These are phyloP conservation scores for Lasiosphaeria ovina DNA, from an alignment of 495 filamentous ascomycete genomes.

Conservation along the genomic window DNA sequence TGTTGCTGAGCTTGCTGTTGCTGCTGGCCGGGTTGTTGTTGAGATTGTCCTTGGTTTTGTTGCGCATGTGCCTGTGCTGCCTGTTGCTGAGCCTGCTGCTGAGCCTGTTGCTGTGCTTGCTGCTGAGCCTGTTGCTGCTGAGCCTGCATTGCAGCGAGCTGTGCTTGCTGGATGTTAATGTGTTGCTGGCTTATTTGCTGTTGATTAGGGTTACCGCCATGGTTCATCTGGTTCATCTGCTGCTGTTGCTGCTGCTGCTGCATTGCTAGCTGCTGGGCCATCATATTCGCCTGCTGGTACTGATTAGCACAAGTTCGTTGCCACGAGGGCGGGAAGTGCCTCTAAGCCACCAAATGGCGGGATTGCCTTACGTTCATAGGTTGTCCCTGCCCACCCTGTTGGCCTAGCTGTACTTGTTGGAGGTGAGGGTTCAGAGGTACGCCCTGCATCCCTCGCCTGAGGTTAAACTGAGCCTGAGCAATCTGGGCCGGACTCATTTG, in stretches of 20 bases:
- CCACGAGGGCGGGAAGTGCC: background rate
- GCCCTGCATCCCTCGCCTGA: conserved; percentile 28
- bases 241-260: conserved; percentile 42
- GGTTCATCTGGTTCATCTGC: conserved; percentile 45
- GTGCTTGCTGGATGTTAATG: conserved; percentile 38
- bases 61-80: conserved; percentile 41
- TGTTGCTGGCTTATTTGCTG: conserved; percentile 44
- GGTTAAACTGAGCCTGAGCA: conserved; percentile 26
- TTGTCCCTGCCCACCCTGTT: conserved; percentile 35
- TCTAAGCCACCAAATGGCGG: background rate
- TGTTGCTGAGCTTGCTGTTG: conserved; percentile 44
- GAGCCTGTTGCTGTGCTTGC: conserved; percentile 51
- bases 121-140: conserved; percentile 37
- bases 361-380: conserved; percentile 40
- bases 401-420: conserved; percentile 41
- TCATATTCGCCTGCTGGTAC: conserved; percentile 11
- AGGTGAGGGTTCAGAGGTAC: conserved; percentile 46
- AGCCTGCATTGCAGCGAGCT: conserved; percentile 40
- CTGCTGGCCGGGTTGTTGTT: conserved; percentile 46
- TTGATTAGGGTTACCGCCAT: conserved; percentile 40
- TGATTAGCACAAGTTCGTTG: conserved; percentile 21
- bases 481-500: conserved; percentile 19
- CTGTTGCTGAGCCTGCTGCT: conserved; percentile 29
- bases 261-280: conserved; percentile 30
- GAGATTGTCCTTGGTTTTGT: conserved; percentile 44